A percentile compares a stretch with the other conserved stretches of the same genome.
phyloP scores from a whole-genome alignment of 306 rosid genomes.

The Rosa persica region DNA sequence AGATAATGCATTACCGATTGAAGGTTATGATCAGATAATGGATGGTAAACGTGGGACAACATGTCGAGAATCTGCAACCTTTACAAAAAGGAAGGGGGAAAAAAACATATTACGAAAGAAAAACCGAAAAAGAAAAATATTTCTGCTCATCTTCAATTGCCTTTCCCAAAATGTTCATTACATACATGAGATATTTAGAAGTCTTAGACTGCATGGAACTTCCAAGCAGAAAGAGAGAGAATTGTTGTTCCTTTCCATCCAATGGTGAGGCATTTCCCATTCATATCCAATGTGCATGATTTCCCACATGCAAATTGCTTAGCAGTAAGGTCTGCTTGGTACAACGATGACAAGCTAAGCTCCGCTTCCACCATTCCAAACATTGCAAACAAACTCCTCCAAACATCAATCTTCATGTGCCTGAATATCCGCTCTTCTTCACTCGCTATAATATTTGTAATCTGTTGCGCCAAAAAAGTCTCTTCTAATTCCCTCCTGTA shows the following conservation, averaged over 20 bases:
- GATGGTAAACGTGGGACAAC: no score
- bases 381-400: background rate
- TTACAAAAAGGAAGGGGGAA: no score
- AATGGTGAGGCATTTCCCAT: constrained; percentile 40
- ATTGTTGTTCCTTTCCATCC: constrained; percentile 72
- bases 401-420: constrained; percentile 13
- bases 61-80: background rate
- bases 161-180: background rate
- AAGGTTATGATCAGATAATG: no score
- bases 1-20: no score
- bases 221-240: constrained; percentile 58
- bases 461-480: background rate
- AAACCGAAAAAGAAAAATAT: no score
- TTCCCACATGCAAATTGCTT: constrained; percentile 41
- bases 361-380: constrained; percentile 18
- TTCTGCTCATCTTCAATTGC: background rate
- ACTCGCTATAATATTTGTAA: background rate
- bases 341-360: constrained; percentile 44
- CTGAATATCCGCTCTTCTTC: constrained; percentile 9
- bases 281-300: constrained; percentile 38
- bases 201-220: constrained; percentile 24
- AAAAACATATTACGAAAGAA: background rate
- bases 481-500: background rate
- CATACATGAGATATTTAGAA: background rate
- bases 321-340: constrained; percentile 51